phyloP scores from a whole-genome alignment of 441 rosid genomes.

The Aleurites moluccanus region DNA sequence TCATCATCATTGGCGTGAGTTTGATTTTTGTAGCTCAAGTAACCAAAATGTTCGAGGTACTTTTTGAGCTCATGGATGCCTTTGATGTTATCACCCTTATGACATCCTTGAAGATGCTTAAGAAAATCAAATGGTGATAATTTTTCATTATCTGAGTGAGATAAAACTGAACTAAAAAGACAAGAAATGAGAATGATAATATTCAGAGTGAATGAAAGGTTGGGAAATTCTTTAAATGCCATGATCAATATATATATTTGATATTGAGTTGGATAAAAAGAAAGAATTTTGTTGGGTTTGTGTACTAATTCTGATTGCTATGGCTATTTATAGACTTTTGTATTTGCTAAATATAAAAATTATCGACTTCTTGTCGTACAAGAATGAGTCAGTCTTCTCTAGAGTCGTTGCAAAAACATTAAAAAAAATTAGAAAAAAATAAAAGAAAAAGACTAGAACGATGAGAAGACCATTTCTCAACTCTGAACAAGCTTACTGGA shows the following conservation, averaged over 20 bases:
- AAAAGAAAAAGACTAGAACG: too few species aligned
- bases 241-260: slow-evolving; percentile 7
- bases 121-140: slow-evolving; percentile 19
- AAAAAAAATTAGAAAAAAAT: too few species aligned
- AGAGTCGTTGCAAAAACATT: too few species aligned
- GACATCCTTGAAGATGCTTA: slow-evolving; percentile 27
- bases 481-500: too few species aligned
- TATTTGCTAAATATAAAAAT: too few species aligned
- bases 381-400: too few species aligned
- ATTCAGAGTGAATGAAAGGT: slow-evolving; percentile 1
- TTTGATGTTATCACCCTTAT: slow-evolving; percentile 21
- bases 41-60: slow-evolving; percentile 27
- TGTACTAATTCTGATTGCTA: too few species aligned
- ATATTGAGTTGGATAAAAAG: too few species aligned
- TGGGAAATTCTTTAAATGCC: slow-evolving; percentile 12
- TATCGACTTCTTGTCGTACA: too few species aligned
- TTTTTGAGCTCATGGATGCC: slow-evolving; percentile 25
- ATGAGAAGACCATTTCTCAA: too few species aligned
- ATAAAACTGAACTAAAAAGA: not conserved
- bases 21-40: not conserved
- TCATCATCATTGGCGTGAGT: slow-evolving; percentile 2
- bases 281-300: not conserved
- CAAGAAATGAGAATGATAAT: slow-evolving; percentile 6
- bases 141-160: not conserved
- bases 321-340: too few species aligned